Evolutionary conservation across 768 basidiomycete species (phyloP).

Genomic region (Gautieria morchelliformis): DNA sequence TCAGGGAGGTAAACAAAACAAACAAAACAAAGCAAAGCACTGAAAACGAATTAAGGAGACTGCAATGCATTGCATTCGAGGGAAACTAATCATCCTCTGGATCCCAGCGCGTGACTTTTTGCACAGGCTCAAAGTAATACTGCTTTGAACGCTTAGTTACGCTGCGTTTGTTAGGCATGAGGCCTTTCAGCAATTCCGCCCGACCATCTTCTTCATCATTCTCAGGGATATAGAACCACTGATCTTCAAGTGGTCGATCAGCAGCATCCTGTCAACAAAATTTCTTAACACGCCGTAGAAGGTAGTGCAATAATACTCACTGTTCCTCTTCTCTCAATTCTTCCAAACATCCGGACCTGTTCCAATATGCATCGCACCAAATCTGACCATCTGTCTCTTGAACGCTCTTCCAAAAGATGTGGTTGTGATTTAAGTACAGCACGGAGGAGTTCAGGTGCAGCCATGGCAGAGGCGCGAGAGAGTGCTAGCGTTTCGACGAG

Average conservation of each 20-base stretch:
- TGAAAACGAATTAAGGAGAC: background rate
- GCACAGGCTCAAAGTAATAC: constrained; percentile 72
- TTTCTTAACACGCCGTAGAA: constrained; percentile 3
- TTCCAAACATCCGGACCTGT: constrained; percentile 57
- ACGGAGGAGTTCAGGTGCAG: constrained; percentile 43
- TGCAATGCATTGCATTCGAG: background rate
- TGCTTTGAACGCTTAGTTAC: constrained; percentile 81
- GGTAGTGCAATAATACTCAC: constrained; percentile 23
- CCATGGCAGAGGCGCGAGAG: constrained; percentile 61
- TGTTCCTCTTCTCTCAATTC: constrained; percentile 57
- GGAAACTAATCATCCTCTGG: constrained; percentile 44
- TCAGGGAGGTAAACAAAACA: background rate
- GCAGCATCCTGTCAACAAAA: constrained; percentile 32
- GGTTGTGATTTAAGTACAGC: constrained; percentile 46
- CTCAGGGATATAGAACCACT: constrained; percentile 75
- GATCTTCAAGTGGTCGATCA: constrained; percentile 43
- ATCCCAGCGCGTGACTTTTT: constrained; percentile 66
- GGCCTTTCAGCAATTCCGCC: constrained; percentile 53
- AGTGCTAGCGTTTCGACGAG: constrained; percentile 39
- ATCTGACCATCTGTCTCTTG: constrained; percentile 36
- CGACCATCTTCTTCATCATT: constrained; percentile 60
- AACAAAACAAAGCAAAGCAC: background rate
- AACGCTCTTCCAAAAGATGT: constrained; percentile 30
- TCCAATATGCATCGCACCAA: constrained; percentile 44
- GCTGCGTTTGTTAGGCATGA: constrained; percentile 70